Evolutionary conservation across 805 yeast genomes (phyloP), one percentile per base, ranked within the genome.

Genomic region (Metschnikowia gruessii): DNA sequence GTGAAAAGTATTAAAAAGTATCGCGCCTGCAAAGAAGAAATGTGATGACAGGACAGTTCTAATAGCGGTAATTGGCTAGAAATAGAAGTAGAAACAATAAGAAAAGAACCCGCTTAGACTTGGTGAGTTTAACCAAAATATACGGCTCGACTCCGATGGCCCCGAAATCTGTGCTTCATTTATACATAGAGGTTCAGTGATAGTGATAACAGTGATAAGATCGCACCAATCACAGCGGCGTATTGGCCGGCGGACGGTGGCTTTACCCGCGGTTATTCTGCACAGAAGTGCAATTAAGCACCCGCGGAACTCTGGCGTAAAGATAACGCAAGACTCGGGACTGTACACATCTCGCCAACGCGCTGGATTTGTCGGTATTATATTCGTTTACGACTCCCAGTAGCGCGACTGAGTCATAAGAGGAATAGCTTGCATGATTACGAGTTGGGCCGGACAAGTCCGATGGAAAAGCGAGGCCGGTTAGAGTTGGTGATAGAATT

Each of bases 221-320:
- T 19, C 33, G 34, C 19, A 41, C 46, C 44, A 48, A 50, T 48
- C 51, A 50, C 22, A 35, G 35, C 40, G 18, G 18, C 21, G 37
- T 12, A 16, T 22, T 21, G 30, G 34, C 40, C 40, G 35, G 31
- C 29, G 24, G 24, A 21, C 36, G 40, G 29, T 29, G 11, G 36
- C 36, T 16, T 13, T 6, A 1, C 17, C 18, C 12, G 30, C 11
- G 24, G 7, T 4, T 21, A 7, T 5, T 7, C 24, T 21, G 24
- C 24, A 21, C 7, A 5, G 7, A 4, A 21, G 24, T 7, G 24
- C 24, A 21, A 21, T 21, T 21, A 21, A 21, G 7, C 24, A 21
- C 7, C 24, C 24, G 24, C 7, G 24, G 24, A 21, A 21, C 7
- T 21, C 24, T 21, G 24, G 24, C 24, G 24, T 4, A 21, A 11